These are phyloP conservation scores for Ogataea methylovora DNA, from an alignment of 805 yeast genomes.

Conservation along the genomic window DNA sequence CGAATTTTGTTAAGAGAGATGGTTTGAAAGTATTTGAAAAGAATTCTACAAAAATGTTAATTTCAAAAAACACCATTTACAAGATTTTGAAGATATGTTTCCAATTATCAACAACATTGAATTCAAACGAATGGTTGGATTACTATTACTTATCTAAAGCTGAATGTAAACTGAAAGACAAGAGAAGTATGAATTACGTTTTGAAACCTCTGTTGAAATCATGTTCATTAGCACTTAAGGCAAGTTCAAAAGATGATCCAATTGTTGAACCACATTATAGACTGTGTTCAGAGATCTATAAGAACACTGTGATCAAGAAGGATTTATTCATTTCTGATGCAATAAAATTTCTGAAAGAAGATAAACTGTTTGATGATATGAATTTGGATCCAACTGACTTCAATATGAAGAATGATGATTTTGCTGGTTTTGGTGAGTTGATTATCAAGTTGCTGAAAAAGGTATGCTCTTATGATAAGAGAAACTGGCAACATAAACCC, in stretches of 20 bases:
- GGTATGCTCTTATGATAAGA: constrained; percentile 56
- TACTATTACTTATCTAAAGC: constrained; percentile 53
- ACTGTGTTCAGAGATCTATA: constrained; percentile 49
- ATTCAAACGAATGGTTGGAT: constrained; percentile 51
- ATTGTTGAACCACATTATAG: constrained; percentile 75
- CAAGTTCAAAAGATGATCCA: constrained; percentile 39
- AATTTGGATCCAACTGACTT: constrained; percentile 9
- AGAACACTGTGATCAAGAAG: constrained; percentile 37
- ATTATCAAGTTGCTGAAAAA: constrained; percentile 40
- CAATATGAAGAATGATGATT: constrained; percentile 9
- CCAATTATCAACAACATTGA: constrained; percentile 36
- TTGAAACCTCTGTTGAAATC: constrained; percentile 37
- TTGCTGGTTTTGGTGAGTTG: constrained; percentile 27
- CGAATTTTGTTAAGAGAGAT: constrained; percentile 25
- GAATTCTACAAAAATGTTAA: constrained; percentile 2
- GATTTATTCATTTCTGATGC: constrained; percentile 31
- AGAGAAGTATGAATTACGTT: constrained; percentile 16
- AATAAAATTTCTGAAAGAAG: constrained; percentile 28
- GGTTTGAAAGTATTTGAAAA: constrained; percentile 14
- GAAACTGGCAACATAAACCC: constrained; percentile 90
- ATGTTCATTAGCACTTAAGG: constrained; percentile 31
- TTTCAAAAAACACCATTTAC: constrained; percentile 12
- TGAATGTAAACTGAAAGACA: constrained; percentile 38
- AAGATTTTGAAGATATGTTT: constrained; percentile 35
- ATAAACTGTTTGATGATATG: constrained; percentile 21